Evolutionary conservation across 2,329 filamentous ascomycete species (phyloP).

Genomic region (Rosellinia necatrix): DNA sequence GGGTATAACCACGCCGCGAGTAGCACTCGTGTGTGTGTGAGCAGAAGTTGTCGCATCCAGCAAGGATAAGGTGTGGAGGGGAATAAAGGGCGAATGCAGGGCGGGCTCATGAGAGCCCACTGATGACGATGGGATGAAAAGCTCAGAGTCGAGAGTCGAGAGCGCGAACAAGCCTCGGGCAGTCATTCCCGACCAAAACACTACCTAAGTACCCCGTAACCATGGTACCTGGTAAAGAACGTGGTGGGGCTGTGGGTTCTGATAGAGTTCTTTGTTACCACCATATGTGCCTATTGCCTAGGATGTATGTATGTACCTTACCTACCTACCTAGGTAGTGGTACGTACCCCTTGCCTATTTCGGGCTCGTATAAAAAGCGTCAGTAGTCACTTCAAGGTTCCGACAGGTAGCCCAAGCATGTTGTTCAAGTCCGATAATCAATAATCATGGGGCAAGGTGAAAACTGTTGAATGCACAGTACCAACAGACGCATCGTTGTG

Average conservation of each 20-base stretch:
- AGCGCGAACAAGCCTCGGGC: constrained; percentile 14
- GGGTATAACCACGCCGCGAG: constrained; percentile 5
- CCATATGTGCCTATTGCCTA: neutral
- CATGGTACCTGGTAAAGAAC: neutral
- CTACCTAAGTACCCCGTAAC: neutral
- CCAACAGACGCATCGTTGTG: neutral
- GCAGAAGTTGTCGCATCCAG: neutral
- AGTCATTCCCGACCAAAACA: neutral
- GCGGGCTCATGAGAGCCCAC: constrained; percentile 13
- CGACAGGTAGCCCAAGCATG: too few species aligned
- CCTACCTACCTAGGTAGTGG: too few species aligned
- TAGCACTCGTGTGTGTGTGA: constrained; percentile 2
- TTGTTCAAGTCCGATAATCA: too few species aligned
- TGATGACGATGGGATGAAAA: constrained; percentile 27
- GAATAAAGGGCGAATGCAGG: neutral
- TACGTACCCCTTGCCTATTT: too few species aligned
- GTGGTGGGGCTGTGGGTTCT: constrained; percentile 24
- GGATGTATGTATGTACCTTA: too few species aligned
- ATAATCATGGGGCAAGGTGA: too few species aligned
- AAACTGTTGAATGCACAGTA: too few species aligned
- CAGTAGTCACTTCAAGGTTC: too few species aligned
- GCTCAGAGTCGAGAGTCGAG: constrained; percentile 10
- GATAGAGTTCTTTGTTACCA: constrained; percentile 1
- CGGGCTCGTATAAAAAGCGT: too few species aligned
- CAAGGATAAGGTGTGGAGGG: neutral